Evolutionary conservation across 768 basidiomycete genomes (phyloP).

Genomic region (Trametes elegans): DNA sequence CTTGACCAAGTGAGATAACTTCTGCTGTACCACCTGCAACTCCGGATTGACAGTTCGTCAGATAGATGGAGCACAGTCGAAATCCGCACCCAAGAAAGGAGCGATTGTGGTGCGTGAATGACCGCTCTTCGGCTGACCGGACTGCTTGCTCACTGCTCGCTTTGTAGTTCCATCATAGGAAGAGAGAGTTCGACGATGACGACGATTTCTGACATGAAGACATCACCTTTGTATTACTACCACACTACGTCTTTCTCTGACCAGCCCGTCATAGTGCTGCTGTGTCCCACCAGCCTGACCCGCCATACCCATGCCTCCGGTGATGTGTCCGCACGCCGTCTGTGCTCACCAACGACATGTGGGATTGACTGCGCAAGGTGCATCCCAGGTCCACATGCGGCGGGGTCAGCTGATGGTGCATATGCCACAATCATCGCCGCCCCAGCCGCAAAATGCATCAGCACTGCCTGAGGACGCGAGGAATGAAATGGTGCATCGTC

Average conservation of each 20-base stretch:
- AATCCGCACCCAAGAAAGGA: constrained; percentile 36
- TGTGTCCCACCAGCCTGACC: too few species aligned
- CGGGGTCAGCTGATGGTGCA: constrained; percentile 1
- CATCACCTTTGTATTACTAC: neutral
- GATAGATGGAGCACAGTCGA: constrained; percentile 45
- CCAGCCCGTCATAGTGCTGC: too few species aligned
- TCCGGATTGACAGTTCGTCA: constrained; percentile 12
- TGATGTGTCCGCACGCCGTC: too few species aligned
- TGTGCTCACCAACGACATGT: neutral
- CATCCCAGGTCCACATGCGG: constrained; percentile 1
- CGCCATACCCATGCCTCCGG: too few species aligned
- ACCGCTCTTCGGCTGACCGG: neutral
- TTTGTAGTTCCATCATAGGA: constrained; percentile 35
- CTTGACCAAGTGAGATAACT: constrained; percentile 68
- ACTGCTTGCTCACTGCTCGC: neutral
- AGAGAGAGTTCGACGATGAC: constrained; percentile 36
- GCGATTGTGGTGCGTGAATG: constrained; percentile 40
- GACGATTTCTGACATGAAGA: constrained; percentile 25
- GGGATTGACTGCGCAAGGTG: constrained; percentile 1
- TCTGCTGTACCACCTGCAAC: neutral
- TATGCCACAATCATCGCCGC: neutral
- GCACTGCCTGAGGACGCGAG: neutral
- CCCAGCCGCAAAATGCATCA: neutral
- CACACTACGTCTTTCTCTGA: neutral
- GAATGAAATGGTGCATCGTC: constrained; percentile 8